These are phyloP conservation scores for Naganishia sp. DNA, from an alignment of 1,284 basidiomycete genomes.

Conservation along the genomic window DNA sequence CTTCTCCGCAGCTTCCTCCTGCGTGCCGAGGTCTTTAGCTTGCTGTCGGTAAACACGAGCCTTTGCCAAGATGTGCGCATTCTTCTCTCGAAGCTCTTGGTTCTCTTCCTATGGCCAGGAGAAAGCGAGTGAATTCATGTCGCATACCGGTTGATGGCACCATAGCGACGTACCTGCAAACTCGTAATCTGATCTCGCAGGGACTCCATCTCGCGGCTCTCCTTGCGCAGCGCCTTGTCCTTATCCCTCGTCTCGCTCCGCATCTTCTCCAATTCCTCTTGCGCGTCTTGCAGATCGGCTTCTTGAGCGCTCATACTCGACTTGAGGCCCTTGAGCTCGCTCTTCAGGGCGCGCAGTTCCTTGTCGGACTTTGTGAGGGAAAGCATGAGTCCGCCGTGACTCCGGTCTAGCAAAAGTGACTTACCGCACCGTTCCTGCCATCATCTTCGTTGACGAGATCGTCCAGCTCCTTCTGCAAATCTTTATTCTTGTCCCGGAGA, in stretches of 20 bases:
- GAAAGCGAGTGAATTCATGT: not conserved
- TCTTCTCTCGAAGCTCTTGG: conserved; percentile 21
- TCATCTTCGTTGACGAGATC: conserved; percentile 20
- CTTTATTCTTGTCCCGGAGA: conserved; percentile 13
- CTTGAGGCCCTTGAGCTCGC: conserved; percentile 27
- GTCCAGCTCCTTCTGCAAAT: conserved; percentile 22
- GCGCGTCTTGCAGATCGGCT: conserved; percentile 29
- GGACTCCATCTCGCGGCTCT: conserved; percentile 11
- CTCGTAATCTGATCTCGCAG: conserved; percentile 23
- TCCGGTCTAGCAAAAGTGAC: not conserved
- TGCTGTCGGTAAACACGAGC: conserved; percentile 21
- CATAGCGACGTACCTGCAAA: conserved; percentile 9
- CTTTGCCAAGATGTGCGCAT: conserved; percentile 12
- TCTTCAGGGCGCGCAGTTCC: conserved; percentile 25
- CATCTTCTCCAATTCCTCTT: conserved; percentile 24
- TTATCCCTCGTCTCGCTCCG: conserved; percentile 23
- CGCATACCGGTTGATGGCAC: not conserved
- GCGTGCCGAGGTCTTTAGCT: conserved; percentile 7
- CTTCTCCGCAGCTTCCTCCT: not conserved
- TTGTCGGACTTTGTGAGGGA: conserved; percentile 18
- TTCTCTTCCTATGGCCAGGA: conserved; percentile 3
- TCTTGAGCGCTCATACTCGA: conserved; percentile 17
- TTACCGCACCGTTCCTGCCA: conserved; percentile 8
- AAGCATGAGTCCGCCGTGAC: not conserved
- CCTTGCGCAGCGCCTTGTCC: conserved; percentile 25